Base-by-base conservation (phyloP, 805 yeast genomes). In the Metschnikowia reukaufii region DNA sequence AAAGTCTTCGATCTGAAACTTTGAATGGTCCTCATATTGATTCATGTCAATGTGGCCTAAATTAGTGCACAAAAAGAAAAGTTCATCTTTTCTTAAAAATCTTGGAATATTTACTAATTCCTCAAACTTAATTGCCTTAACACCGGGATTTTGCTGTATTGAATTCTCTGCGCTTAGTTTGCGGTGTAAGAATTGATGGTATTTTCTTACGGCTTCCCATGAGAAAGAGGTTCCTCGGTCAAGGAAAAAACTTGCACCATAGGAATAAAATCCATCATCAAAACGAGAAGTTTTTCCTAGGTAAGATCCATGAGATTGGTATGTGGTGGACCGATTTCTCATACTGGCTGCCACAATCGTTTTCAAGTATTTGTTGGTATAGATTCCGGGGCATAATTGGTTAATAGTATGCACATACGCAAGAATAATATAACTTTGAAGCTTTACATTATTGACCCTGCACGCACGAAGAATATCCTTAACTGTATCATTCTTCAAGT, bases 381-480 rank as follows among this genome's bases (percentile, higher is more conserved):
- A 45, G 10, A 39, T 18, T 6, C 37, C 37, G 4, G 48, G 44
- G 18, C 32, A 39, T 25, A 39, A n/a, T 8, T 20, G 33, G 27
- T 39, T 42, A 16, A 45, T 31, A 4, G 48, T 45, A 13, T 37
- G 41, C 7, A 35, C 38, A 16, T 45, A 45, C 10, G 34, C 44
- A 6, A 45, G 23, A 16, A 36, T 15, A 18, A 45, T 12, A 7
- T 42, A 35, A n/a, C 44, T 40, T 8, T 39, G 39, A 9, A 45
- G 34, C 32, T 39, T 39, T 36, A 45, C 44, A 10, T 36, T 29
- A 32, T 39, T 30, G 25, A 30, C 36, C 12, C 36, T 12, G 36
- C 48, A 45, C 13, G 36, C 34, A 29, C 18, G 18, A 16, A 45
- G 36, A 13, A 45, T 35, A 6, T 12, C 16, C 13, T 37, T 13